Evolutionary conservation across 2,329 filamentous ascomycete genomes (phyloP).

Genomic region (Beauveria caledonica): DNA sequence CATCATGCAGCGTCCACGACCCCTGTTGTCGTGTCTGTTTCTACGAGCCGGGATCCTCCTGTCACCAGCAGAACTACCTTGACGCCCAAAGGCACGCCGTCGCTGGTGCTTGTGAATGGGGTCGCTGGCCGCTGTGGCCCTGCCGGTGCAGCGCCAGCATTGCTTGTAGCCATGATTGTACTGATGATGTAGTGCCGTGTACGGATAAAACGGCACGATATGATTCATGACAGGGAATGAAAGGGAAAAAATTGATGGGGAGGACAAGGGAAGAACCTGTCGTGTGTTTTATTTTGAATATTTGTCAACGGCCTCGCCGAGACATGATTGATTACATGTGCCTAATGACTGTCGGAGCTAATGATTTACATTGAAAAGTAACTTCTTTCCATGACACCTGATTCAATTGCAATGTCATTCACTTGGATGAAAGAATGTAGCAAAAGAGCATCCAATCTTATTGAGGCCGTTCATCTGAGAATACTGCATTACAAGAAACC

Average conservation of each 20-base stretch:
- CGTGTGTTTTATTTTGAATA: too few relatives aligned
- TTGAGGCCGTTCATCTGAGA: neutral
- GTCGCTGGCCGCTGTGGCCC: neutral
- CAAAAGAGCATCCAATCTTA: conserved; percentile 3
- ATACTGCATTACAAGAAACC: neutral
- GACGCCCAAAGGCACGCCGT: neutral
- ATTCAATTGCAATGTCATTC: neutral
- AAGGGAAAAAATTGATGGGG: too few relatives aligned
- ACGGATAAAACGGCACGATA: neutral
- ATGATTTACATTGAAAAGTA: too few relatives aligned
- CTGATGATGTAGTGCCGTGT: neutral
- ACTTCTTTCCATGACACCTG: too few relatives aligned
- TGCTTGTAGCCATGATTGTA: neutral
- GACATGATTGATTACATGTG: too few relatives aligned
- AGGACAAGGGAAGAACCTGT: too few relatives aligned
- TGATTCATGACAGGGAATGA: neutral
- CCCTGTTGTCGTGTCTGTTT: too few relatives aligned
- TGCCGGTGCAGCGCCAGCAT: too few relatives aligned
- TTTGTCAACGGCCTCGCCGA: too few relatives aligned
- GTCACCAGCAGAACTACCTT: neutral
- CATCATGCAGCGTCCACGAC: too few relatives aligned
- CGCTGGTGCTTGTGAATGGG: neutral
- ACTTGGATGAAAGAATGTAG: neutral
- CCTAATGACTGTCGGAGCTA: too few relatives aligned
- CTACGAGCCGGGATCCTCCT: neutral